Percentiles rank a stretch among this genome's conserved stretches.
Conservation (phyloP, 192 early-diverging fungal genomes). For the Umbelopsis sp. region DNA sequence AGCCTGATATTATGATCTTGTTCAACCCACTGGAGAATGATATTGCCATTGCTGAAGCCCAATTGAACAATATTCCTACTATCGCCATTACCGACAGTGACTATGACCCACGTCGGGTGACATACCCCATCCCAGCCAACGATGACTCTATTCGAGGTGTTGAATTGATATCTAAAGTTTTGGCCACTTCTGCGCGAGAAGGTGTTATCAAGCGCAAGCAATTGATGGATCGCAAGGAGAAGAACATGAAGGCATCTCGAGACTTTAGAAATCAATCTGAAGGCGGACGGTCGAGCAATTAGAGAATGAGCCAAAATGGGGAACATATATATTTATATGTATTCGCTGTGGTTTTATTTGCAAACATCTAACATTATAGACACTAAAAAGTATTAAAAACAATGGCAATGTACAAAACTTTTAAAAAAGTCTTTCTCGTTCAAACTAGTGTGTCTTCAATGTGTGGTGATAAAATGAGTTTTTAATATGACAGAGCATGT, state of each 20-base stretch:
- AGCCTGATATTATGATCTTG: slow-evolving; percentile 82
- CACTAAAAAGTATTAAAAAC: background rate
- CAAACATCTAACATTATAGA: slow-evolving; percentile 7
- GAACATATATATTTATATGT: too few relatives aligned
- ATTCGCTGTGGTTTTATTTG: background rate
- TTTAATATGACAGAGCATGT: too few relatives aligned
- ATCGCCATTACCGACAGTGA: slow-evolving; percentile 93
- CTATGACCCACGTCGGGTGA: slow-evolving; percentile 80
- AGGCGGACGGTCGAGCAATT: slow-evolving; percentile 3
- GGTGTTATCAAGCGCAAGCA: slow-evolving; percentile 50
- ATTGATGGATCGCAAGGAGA: slow-evolving; percentile 35
- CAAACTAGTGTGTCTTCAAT: background rate
- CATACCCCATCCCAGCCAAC: slow-evolving; percentile 94
- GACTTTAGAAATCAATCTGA: slow-evolving; percentile 14
- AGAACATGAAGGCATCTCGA: slow-evolving; percentile 6
- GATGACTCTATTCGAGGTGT: slow-evolving; percentile 85
- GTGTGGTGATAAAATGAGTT: too few relatives aligned
- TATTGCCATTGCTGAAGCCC: slow-evolving; percentile 81
- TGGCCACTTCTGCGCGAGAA: slow-evolving; percentile 71
- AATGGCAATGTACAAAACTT: slow-evolving; percentile 8
- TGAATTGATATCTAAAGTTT: slow-evolving; percentile 77
- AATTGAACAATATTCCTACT: slow-evolving; percentile 78
- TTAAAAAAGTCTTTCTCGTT: background rate
- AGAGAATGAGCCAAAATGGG: background rate
- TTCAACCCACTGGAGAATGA: slow-evolving; percentile 83